Evolutionary conservation across 306 rosid genomes (phyloP).

Genomic region (Urtica urens): DNA sequence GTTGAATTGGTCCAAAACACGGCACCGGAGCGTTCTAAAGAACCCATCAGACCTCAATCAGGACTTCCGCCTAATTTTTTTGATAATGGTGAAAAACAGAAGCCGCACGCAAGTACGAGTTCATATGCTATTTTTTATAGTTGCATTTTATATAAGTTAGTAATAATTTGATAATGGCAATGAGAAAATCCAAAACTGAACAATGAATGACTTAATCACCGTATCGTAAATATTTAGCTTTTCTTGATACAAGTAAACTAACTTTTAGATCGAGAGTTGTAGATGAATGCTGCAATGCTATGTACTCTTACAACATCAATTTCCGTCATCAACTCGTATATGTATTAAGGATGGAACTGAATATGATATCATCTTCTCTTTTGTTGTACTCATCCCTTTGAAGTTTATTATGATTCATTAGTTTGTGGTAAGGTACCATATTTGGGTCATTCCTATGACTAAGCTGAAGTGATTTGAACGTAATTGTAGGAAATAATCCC

Average conservation of each 20-base stretch:
- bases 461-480: background rate
- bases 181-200: too few species aligned
- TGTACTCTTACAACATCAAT: too few species aligned
- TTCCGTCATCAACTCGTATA: too few species aligned
- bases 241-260: too few species aligned
- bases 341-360: background rate
- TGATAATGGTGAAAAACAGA: slow-evolving; percentile 37
- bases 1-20: slow-evolving; percentile 21
- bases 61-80: slow-evolving; percentile 75
- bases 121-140: background rate
- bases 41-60: slow-evolving; percentile 31
- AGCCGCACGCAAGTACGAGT: slow-evolving; percentile 38
- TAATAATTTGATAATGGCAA: background rate
- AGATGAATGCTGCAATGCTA: too few species aligned
- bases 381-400: too few species aligned
- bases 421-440: too few species aligned
- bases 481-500: slow-evolving; percentile 32
- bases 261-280: too few species aligned
- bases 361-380: background rate
- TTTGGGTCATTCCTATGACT: too few species aligned
- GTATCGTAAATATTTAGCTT: too few species aligned
- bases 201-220: too few species aligned
- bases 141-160: background rate
- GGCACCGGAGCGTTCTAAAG: slow-evolving; percentile 23
- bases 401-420: too few species aligned